Base-by-base conservation (phyloP, 2,329 filamentous ascomycete species). In the Cryphonectria japonica region DNA sequence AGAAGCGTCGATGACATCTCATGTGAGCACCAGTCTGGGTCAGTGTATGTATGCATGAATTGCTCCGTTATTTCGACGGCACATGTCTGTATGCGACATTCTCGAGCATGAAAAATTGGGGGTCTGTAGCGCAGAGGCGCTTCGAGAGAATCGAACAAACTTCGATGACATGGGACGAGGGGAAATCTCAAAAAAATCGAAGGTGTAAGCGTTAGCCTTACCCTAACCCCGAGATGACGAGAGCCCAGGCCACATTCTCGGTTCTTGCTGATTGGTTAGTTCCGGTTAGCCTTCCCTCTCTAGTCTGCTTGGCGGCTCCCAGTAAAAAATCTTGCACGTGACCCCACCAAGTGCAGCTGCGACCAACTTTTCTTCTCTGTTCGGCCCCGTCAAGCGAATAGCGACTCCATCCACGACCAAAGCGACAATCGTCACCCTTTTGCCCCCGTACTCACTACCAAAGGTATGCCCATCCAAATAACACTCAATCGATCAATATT, bases 401-500 rank as follows among this genome's bases (percentile, higher is more conserved):
- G 66, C 67, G 71, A 71, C 71, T 73, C 71, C 71, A 71, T 71
- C 71, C 71, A 69, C 71, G 71, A 69, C 69, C 66, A 63, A 66
- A 69, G 67, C 59, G 62, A 72, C 69, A 71, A 71, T 59, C 63
- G 69, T 71, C 66, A 67, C 57, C 57, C 39, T 71, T 63, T 71
- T 63, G 46, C 69, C 69, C 69, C 71, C 69, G 26, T 61, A 73
- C 50, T 60, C 67, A 68, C 67, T 69, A 73, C 66, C 54, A 71
- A 63, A 67, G 71, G 71, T 73, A 73, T 50, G 71, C 60, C 46
- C 57, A 41, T 13, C 34, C 26, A 50, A 34, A 29, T 7, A n/a
- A 19, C 57, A 57, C n/a, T 37, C 34, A 32, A 46, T 43, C 54
- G 2, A 14, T 32, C 2, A 5, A 7, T 67, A n/a, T 64, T 50